A percentile compares a stretch with the other conserved stretches of the same genome.
These are phyloP conservation scores for Neonectria hederae DNA, from an alignment of 2,329 filamentous ascomycete genomes.

Conservation along the genomic window DNA sequence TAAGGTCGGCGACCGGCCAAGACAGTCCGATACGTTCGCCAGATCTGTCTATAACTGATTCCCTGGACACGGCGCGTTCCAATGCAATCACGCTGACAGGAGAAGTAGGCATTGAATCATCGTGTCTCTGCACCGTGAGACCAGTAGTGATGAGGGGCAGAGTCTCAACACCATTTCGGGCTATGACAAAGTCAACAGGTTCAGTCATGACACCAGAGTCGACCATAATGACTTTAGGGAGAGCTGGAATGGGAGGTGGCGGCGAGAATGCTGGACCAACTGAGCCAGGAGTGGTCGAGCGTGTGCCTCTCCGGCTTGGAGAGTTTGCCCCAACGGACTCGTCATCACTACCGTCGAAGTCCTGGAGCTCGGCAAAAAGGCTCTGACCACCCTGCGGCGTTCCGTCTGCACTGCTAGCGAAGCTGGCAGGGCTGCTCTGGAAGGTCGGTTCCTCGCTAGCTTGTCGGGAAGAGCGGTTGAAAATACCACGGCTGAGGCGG, in stretches of 20 bases:
- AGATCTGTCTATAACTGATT: conserved; percentile 50
- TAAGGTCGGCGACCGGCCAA: conserved; percentile 42
- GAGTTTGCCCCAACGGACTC: conserved; percentile 68
- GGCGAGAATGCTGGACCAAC: conserved; percentile 56
- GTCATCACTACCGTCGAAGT: conserved; percentile 79
- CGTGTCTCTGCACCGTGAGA: conserved; percentile 23
- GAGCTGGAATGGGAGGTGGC: conserved; percentile 57
- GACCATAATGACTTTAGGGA: conserved; percentile 66
- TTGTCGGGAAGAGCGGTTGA: conserved; percentile 68
- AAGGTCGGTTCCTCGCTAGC: conserved; percentile 67
- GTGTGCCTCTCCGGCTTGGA: conserved; percentile 61
- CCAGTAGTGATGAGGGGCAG: conserved; percentile 19
- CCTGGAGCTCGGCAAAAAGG: conserved; percentile 89
- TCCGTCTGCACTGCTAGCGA: conserved; percentile 58
- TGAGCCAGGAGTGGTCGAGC: conserved; percentile 60
- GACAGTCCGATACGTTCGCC: conserved; percentile 36
- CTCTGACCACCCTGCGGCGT: conserved; percentile 73
- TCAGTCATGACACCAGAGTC: conserved; percentile 71
- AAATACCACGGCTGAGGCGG: conserved; percentile 71
- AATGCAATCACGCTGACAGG: conserved; percentile 42
- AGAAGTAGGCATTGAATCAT: conserved; percentile 34
- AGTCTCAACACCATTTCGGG: conserved; percentile 22
- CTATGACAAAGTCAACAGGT: conserved; percentile 54
- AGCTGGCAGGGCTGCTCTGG: conserved; percentile 68
- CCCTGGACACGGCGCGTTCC: conserved; percentile 53